phyloP scores from a whole-genome alignment of 257 asterid genomes.

The Ligustrum vulgare region DNA sequence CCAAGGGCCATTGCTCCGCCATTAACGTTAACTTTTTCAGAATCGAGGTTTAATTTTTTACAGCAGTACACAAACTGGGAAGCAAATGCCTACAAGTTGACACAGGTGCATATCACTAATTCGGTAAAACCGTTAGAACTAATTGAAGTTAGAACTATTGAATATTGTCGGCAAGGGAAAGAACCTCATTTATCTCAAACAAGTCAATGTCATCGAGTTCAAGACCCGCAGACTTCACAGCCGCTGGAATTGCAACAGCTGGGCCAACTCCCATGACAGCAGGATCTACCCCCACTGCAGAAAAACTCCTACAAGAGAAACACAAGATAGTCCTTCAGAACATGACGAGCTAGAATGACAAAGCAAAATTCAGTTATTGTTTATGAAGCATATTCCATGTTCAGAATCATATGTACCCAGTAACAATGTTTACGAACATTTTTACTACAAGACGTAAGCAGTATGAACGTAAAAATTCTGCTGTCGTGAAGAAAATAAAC shows the following conservation, averaged over 20 bases:
- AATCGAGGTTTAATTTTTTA: slow-evolving; percentile 71
- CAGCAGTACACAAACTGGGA: slow-evolving; percentile 85
- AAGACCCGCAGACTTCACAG: slow-evolving; percentile 88
- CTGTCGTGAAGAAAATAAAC: too few species aligned
- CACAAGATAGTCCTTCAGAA: slow-evolving; percentile 3
- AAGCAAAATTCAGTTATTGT: neutral
- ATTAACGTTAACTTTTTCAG: slow-evolving; percentile 79
- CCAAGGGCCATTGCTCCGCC: slow-evolving; percentile 98
- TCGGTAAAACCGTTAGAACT: slow-evolving; percentile 5
- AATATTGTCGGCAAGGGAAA: neutral
- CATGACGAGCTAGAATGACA: neutral
- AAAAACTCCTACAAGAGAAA: slow-evolving; percentile 63
- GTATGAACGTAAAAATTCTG: neutral
- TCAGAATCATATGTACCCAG: neutral
- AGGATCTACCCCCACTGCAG: slow-evolving; percentile 97
- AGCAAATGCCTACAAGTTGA: slow-evolving; percentile 76
- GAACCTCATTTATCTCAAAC: slow-evolving; percentile 92
- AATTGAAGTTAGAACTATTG: neutral
- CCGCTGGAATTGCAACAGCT: slow-evolving; percentile 94
- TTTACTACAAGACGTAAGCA: neutral
- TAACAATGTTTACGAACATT: neutral
- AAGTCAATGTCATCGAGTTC: slow-evolving; percentile 57
- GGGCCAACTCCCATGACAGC: slow-evolving; percentile 96
- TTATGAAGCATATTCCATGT: neutral
- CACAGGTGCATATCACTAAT: neutral